Evolutionary conservation across 1,284 basidiomycete genomes (phyloP).

Genomic region (Cutaneotrichosporon cutaneum): DNA sequence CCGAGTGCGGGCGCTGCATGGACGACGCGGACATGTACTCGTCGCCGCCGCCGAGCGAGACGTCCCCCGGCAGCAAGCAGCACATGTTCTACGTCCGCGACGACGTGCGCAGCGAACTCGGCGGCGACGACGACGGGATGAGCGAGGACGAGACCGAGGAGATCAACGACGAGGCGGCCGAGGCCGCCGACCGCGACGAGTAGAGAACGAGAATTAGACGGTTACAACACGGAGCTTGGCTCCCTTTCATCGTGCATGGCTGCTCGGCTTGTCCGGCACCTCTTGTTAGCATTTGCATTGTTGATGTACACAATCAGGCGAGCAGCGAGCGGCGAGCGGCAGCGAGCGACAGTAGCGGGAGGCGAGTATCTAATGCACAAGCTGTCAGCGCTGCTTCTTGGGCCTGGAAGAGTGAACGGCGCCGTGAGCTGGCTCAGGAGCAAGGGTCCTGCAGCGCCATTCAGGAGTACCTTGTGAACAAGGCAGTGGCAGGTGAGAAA

Average conservation of each 20-base stretch:
- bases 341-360: too few species aligned
- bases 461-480: too few species aligned
- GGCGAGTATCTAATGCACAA: too few species aligned
- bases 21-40: slow-evolving; percentile 23
- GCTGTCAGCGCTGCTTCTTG: too few species aligned
- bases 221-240: background rate
- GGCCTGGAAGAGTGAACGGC: too few species aligned
- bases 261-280: background rate
- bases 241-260: slow-evolving; percentile 7
- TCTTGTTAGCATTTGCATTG: slow-evolving; percentile 10
- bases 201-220: background rate
- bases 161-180: slow-evolving; percentile 6
- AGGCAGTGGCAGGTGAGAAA: too few species aligned
- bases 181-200: slow-evolving; percentile 6
- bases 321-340: too few species aligned
- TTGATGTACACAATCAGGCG: slow-evolving; percentile 2
- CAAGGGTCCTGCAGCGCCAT: too few species aligned
- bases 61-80: slow-evolving; percentile 9
- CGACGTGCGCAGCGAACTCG: background rate
- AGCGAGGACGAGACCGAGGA: slow-evolving; percentile 6
- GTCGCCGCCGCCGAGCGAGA: slow-evolving; percentile 13
- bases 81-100: background rate
- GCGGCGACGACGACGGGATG: background rate
- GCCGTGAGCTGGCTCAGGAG: too few species aligned
- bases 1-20: slow-evolving; percentile 24